Evolutionary conservation across 108 stramenopile species (phyloP).

Genomic region (Discostella stelligeroides): DNA sequence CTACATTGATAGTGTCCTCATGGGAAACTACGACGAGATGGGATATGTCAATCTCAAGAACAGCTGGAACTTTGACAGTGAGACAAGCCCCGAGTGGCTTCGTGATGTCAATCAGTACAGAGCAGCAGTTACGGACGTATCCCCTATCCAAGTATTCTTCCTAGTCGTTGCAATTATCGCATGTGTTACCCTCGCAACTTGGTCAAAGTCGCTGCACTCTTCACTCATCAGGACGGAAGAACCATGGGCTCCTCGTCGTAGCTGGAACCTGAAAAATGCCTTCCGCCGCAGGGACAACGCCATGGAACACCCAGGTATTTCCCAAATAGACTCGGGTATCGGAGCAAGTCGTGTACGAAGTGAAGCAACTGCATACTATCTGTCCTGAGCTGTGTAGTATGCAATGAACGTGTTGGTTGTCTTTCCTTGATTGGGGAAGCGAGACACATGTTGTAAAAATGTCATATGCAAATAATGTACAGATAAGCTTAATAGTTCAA

Average conservation of each 20-base stretch:
- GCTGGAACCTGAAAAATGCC: neutral
- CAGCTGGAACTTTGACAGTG: constrained; percentile 18
- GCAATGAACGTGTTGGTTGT: no score
- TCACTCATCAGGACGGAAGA: constrained; percentile 22
- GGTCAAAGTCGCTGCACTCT: constrained; percentile 23
- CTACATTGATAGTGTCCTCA: constrained; percentile 70
- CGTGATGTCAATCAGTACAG: constrained; percentile 26
- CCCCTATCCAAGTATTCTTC: constrained; percentile 33
- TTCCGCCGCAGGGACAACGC: neutral
- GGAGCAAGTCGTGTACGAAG: constrained; percentile 3
- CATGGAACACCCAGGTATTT: neutral
- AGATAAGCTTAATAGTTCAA: neutral
- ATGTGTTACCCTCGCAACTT: constrained; percentile 19
- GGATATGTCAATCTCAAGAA: constrained; percentile 62
- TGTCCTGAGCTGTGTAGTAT: neutral
- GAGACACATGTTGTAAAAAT: neutral
- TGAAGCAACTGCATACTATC: constrained; percentile 8
- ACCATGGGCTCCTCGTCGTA: constrained; percentile 34
- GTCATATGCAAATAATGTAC: constrained; percentile 8
- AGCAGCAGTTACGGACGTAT: constrained; percentile 23
- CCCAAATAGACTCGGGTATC: neutral
- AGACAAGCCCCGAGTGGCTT: constrained; percentile 14
- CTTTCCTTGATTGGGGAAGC: neutral
- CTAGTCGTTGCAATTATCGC: constrained; percentile 18
- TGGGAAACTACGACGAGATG: constrained; percentile 77